Percentiles rank a stretch among this genome's conserved stretches.
These are phyloP conservation scores for Vicia villosa DNA, from an alignment of 306 rosid genomes.

Conservation along the genomic window DNA sequence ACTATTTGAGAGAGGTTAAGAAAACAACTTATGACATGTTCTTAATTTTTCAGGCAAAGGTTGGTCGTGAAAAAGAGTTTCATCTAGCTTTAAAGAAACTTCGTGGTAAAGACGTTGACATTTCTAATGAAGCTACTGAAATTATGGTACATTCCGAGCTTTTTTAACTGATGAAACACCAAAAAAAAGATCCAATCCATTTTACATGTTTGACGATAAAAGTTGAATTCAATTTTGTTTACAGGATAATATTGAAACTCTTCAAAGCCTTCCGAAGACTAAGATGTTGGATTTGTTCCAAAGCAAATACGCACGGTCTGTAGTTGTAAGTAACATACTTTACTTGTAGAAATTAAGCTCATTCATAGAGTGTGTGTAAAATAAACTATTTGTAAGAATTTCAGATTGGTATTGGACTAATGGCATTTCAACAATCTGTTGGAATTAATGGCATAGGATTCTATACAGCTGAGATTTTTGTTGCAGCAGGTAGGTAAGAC, in stretches of 20 bases:
- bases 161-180: neutral
- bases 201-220: constrained; percentile 16
- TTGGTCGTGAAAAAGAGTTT: constrained; percentile 56
- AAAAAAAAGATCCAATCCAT: neutral
- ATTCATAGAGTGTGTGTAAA: neutral
- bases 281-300: constrained; percentile 66
- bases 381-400: constrained; percentile 19
- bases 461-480: constrained; percentile 68
- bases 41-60: constrained; percentile 59
- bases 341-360: constrained; percentile 21
- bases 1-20: neutral
- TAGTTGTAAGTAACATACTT: constrained; percentile 58
- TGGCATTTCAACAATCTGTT: constrained; percentile 82
- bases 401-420: constrained; percentile 87
- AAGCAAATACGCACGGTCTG: constrained; percentile 59
- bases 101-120: constrained; percentile 56
- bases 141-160: constrained; percentile 59
- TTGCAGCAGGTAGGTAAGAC: constrained; percentile 66
- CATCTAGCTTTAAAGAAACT: constrained; percentile 66
- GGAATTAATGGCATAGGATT: constrained; percentile 79
- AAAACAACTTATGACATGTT: neutral
- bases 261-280: constrained; percentile 57
- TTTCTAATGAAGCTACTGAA: constrained; percentile 68
- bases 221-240: constrained; percentile 8
- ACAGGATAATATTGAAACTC: constrained; percentile 76